Evolutionary conservation across 495 filamentous ascomycete species (phyloP).

Genomic region (Aspergillus diversus): DNA sequence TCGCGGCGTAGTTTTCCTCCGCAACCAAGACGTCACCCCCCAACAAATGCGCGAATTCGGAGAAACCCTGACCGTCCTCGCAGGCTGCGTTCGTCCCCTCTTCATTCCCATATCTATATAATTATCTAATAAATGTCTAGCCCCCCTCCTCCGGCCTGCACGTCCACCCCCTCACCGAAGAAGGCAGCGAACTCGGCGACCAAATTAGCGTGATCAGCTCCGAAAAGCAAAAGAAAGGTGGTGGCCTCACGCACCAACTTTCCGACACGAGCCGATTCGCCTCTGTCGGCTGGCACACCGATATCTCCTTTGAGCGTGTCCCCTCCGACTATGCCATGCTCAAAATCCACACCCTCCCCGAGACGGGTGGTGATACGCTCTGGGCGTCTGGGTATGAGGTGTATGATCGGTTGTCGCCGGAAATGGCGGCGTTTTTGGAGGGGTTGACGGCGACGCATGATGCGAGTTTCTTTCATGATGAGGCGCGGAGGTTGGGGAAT

Average conservation of each 20-base stretch:
- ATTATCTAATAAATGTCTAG: constrained; percentile 39
- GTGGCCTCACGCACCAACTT: constrained; percentile 41
- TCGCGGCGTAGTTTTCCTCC: constrained; percentile 75
- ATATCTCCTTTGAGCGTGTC: constrained; percentile 70
- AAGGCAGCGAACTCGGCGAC: constrained; percentile 41
- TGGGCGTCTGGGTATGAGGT: constrained; percentile 47
- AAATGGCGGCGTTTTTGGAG: constrained; percentile 67
- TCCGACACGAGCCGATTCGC: constrained; percentile 39
- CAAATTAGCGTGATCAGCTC: constrained; percentile 44
- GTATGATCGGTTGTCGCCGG: constrained; percentile 71
- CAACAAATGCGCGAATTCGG: constrained; percentile 45
- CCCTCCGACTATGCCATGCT: constrained; percentile 69
- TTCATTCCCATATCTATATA: not conserved
- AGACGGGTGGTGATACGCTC: constrained; percentile 68
- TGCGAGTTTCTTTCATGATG: constrained; percentile 54
- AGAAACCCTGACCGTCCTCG: constrained; percentile 25
- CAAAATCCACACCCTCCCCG: constrained; percentile 63
- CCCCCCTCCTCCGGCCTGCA: constrained; percentile 62
- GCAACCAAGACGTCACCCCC: constrained; percentile 63
- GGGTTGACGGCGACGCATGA: constrained; percentile 64
- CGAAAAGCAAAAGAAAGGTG: constrained; percentile 42
- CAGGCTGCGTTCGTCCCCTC: constrained; percentile 52
- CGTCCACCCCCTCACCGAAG: constrained; percentile 64
- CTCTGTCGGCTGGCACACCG: constrained; percentile 63
- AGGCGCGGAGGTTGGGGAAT: constrained; percentile 30